Conservation (phyloP, 192 early-diverging fungal genomes). For the Haplosporangium gracile region DNA sequence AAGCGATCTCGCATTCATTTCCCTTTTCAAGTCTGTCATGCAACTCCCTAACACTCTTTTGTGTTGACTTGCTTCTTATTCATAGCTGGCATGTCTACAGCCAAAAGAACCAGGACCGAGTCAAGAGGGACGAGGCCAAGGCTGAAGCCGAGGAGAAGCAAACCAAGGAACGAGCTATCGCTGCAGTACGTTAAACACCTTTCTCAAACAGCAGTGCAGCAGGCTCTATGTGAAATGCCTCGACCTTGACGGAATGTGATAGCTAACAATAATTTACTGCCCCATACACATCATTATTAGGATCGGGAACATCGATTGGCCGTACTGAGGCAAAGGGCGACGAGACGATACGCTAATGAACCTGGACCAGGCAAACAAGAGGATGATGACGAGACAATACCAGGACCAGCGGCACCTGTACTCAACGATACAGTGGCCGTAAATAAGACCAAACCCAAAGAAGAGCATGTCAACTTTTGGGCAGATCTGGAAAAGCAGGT, state of each 20-base stretch:
- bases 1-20: neutral
- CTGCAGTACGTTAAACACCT: conserved; percentile 65
- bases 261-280: neutral
- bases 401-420: neutral
- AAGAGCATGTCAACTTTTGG: conserved; percentile 72
- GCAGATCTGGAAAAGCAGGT: conserved; percentile 64
- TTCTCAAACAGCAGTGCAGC: neutral
- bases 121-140: conserved; percentile 76
- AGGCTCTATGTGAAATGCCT: neutral
- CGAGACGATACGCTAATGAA: conserved; percentile 25
- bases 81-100: conserved; percentile 84
- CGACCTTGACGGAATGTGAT: neutral
- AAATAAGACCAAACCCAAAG: neutral
- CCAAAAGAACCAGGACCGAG: conserved; percentile 76
- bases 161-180: conserved; percentile 58
- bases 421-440: conserved; percentile 16
- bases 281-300: conserved; percentile 20
- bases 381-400: neutral
- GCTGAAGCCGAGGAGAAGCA: conserved; percentile 69
- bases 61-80: neutral
- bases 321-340: conserved; percentile 63
- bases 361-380: neutral
- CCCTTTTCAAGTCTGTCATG: neutral
- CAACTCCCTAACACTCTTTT: neutral
- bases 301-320: conserved; percentile 73